These are phyloP conservation scores for Cyclostephanos tholiformis DNA, from an alignment of 108 stramenopile species.

Conservation along the genomic window DNA sequence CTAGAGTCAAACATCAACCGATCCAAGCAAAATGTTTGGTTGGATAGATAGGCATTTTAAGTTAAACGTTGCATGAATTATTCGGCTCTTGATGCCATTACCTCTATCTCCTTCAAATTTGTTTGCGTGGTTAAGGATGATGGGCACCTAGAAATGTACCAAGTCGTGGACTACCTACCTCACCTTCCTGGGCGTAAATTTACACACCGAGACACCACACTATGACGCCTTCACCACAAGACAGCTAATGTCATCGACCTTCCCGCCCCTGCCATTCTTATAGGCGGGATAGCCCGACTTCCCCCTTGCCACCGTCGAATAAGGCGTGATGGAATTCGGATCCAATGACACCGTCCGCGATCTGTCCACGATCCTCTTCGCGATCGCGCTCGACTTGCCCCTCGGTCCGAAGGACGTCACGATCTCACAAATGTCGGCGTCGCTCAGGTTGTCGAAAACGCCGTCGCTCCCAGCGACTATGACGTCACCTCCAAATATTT, in stretches of 20 bases:
- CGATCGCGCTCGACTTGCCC: constrained; percentile 47
- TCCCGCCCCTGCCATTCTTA: constrained; percentile 77
- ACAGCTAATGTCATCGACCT: constrained; percentile 88
- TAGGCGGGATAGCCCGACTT: constrained; percentile 65
- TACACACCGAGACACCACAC: not conserved
- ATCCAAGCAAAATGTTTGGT: not conserved
- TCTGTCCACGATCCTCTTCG: constrained; percentile 65
- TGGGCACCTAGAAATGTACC: not conserved
- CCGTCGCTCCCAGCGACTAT: constrained; percentile 84
- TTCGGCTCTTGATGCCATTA: not conserved
- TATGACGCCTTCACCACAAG: constrained; percentile 67
- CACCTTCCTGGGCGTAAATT: not conserved
- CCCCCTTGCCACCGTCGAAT: constrained; percentile 68
- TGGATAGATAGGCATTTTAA: not conserved
- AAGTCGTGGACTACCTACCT: not conserved
- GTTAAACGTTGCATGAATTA: not conserved
- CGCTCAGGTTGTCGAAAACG: constrained; percentile 85
- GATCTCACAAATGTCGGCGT: constrained; percentile 52
- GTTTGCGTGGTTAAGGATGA: not conserved
- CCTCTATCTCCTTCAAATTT: not conserved
- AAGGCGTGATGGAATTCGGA: constrained; percentile 69
- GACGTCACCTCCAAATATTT: constrained; percentile 73
- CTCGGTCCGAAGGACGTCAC: constrained; percentile 21
- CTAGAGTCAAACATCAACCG: not conserved
- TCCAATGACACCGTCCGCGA: constrained; percentile 75